phyloP scores from a whole-genome alignment of 176 grass and related monocot genomes.

The Elaeis guineensis region DNA sequence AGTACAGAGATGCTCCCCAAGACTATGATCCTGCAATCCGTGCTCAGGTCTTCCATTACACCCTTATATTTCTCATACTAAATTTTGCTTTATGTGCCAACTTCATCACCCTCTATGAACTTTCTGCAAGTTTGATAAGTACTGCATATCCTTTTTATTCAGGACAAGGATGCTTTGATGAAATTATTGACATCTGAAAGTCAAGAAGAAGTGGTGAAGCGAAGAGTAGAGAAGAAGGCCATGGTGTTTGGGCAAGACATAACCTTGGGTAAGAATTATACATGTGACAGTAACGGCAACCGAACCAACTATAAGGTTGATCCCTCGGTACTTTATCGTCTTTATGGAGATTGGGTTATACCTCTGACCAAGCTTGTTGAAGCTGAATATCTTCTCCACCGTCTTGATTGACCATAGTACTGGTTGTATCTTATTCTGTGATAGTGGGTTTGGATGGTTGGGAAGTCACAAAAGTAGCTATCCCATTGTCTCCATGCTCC shows the following conservation, averaged over 20 bases:
- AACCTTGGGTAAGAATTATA: neutral
- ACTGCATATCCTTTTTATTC: neutral
- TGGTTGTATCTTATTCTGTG: no score
- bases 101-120: no score
- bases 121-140: no score
- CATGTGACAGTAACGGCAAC: neutral
- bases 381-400: conserved; percentile 22
- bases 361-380: conserved; percentile 19
- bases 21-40: conserved; percentile 15
- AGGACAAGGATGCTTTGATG: conserved; percentile 21
- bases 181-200: conserved; percentile 9
- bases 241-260: conserved; percentile 25
- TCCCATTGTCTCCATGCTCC: no score
- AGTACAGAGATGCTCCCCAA: conserved; percentile 13
- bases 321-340: conserved; percentile 6
- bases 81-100: neutral
- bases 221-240: conserved; percentile 22
- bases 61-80: neutral
- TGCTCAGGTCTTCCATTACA: conserved; percentile 3
- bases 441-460: no score
- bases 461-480: no score
- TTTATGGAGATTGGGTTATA: conserved; percentile 22
- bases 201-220: conserved; percentile 23
- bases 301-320: conserved; percentile 5
- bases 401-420: neutral